Base-by-base conservation (phyloP, 768 basidiomycete genomes). In the Phlegmacium glaucopus region DNA sequence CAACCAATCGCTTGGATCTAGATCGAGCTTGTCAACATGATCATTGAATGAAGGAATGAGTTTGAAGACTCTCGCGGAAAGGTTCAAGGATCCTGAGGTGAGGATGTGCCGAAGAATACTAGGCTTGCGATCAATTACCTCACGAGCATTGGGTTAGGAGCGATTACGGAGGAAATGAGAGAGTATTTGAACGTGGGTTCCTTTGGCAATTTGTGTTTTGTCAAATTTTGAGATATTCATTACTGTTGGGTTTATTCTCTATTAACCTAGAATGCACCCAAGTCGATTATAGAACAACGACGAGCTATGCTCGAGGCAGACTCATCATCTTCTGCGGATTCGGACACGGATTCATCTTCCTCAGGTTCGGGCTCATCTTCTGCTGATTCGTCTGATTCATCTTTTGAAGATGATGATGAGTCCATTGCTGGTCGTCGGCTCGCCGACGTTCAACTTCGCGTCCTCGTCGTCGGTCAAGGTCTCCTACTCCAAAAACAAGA, bases 11-110 rank as follows among this genome's bases (percentile, higher is more conserved):
- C 25, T 0, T 34, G 2, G 25, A 7, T 4, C 18, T 26, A 96
- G 92, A 88, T 92, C 57, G 95, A 97, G 64, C 69, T 99, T 48
- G 82, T 90, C 64, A 97, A 98, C 76, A 99, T 99, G 96, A 81
- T 99, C 52, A 90, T 99, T 66, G 95, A 98, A 61, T 99, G 96
- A 97, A 72, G 80, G 82, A 41, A 87, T 98, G 85, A 95, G 96
- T 2, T 62, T 96, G 61, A 90, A 90, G 65, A 76, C 64, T 29
- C 70, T 98, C n/a, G 83, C 84, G 8, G 91, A 94, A 64, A 72
- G 96, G 44, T 94, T 99, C 72, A 84, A 84, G 66, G 93, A 96
- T 48, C 82, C 87, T 7, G 90, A 93, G 56, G 72, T 97, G 39
- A 82, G 69, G 94, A 97, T 66, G 83, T 94, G 50, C 96, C 96